A percentile compares a stretch with the other conserved stretches of the same genome.
phyloP scores from a whole-genome alignment of 129 eudicot genomes.

The Artemisia argyi region DNA sequence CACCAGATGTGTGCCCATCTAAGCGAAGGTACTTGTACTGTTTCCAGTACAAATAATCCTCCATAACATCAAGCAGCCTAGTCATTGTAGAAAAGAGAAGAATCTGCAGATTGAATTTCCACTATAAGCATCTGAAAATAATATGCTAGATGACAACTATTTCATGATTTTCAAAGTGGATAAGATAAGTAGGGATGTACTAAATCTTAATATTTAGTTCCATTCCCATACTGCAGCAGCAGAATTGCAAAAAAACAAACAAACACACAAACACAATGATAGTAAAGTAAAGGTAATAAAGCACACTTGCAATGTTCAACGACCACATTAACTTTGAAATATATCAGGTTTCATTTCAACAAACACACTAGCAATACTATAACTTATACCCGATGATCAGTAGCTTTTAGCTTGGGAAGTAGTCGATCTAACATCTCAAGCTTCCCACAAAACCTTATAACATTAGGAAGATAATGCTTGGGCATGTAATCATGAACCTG shows the following conservation, averaged over 20 bases:
- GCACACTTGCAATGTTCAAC: neutral
- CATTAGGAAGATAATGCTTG: slow-evolving; percentile 84
- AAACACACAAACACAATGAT: neutral
- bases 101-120: slow-evolving; percentile 57
- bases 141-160: slow-evolving; percentile 1
- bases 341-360: slow-evolving; percentile 12
- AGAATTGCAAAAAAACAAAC: neutral
- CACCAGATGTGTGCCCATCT: slow-evolving; percentile 97
- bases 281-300: neutral
- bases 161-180: neutral
- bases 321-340: neutral
- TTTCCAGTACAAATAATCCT: slow-evolving; percentile 91
- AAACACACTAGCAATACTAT: neutral
- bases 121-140: slow-evolving; percentile 22
- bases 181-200: slow-evolving; percentile 1
- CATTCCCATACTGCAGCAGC: slow-evolving; percentile 6
- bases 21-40: slow-evolving; percentile 91
- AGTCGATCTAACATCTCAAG: slow-evolving; percentile 98
- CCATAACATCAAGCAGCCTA: slow-evolving; percentile 99
- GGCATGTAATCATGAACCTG: slow-evolving; percentile 91
- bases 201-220: neutral
- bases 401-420: slow-evolving; percentile 92
- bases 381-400: slow-evolving; percentile 89
- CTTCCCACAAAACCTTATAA: slow-evolving; percentile 95
- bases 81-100: slow-evolving; percentile 99